Evolutionary conservation across 192 early-diverging fungal species (phyloP), one percentile per base, ranked within the genome.

Genomic region (Dispira parvispora): DNA sequence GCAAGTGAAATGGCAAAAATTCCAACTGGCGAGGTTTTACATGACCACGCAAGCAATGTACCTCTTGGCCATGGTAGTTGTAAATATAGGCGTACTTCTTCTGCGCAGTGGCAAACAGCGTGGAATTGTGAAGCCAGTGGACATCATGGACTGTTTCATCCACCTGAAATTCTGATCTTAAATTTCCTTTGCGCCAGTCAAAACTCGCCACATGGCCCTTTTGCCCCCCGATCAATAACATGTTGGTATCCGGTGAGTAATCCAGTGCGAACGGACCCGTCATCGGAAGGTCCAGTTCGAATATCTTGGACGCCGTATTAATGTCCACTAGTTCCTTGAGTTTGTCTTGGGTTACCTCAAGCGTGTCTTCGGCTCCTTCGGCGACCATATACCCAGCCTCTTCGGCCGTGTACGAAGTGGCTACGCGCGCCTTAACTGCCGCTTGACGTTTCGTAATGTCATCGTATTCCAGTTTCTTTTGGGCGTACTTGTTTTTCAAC

Each of bases 51-150:
- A 98, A 65, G 61, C 87, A 85, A 71, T 98, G 94, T 23, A 98
- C 73, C 68, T 98, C 94, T 23, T 88, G 73, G 18, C 94, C 94
- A 9, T 82, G 82, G 62, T 83, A 76, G 73, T 98, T 92, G 71
- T 98, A 98, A 50, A 98, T 91, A 64, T 89, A 98, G 0, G 85
- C 91, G 64, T 90, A 85, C 72, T 89, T 86, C 69, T 96, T 94
- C 80, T 98, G 94, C 21, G 94, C 94, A 28, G 86, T 91, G 12
- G 94, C 94, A 71, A 94, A 89, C 76, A 95, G 67, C 21, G 78
- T 89, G 74, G 95, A 84, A 73, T 98, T 92, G 65, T 98, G 94
- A 47, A 98, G 84, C 92, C 92, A 98, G 38, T 78, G 83, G 62
- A 93, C 91, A 76, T 93, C 92, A 26, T 91, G 84, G 0, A 94